Base-by-base conservation (phyloP, 192 early-diverging fungal genomes). In the Piromyces finnis region DNA sequence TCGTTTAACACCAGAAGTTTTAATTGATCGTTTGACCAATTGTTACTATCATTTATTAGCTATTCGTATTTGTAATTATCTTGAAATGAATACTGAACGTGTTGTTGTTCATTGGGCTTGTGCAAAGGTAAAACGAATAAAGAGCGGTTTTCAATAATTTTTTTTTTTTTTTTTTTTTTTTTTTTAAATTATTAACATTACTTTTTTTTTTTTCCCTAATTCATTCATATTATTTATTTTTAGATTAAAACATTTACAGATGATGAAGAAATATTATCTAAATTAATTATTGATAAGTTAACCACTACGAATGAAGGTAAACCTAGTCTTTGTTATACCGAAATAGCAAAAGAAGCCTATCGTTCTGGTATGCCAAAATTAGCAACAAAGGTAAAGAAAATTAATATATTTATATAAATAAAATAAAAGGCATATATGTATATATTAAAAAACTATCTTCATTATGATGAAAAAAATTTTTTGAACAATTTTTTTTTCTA, bases 51-150 rank as follows among this genome's bases (percentile, higher is more conserved):
- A 98, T 82, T 84, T 92, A n/a, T 85, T 99, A 35, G 98, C 98
- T 0, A 84, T 96, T 28, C 87, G 90, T 12, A 87, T 98, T 29
- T 94, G 95, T 82, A 92, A 92, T 26, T 97, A 95, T 82, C 82
- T 97, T 77, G 90, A 93, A 27, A 87, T 96, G 78, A 88, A 91
- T 22, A 87, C 89, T 0, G 94, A 95, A 81, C 88, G 93, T 35
- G 93, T 98, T 18, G 84, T 96, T 27, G 93, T 97, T 77, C 94
- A 97, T 82, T 99, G 98, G 98, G 98, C 97, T 1, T 96, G 98
- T 80, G 91, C 94, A 79, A 97, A 98, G 87, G 92, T 93, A 83
- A 80, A 77, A 59, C n/a, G n/a, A n/a, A n/a, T n/a, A n/a, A n/a
- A n/a, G n/a, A n/a, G n/a, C n/a, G n/a, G n/a, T n/a, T n/a, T n/a